Conservation (phyloP, 164 flowering plant species). For the Taxillus chinensis region DNA sequence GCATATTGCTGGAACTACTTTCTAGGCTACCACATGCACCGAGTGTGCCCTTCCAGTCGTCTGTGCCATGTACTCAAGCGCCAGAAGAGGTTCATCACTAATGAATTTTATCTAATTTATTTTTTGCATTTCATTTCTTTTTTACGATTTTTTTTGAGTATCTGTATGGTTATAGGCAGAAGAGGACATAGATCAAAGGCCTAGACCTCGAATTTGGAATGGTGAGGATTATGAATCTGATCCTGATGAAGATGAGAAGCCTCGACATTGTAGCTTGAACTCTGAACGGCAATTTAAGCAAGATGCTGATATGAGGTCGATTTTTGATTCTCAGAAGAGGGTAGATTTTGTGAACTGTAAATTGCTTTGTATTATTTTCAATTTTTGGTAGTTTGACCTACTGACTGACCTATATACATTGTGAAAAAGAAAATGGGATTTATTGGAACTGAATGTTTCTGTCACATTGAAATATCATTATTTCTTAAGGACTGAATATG, state of each 20-base stretch:
- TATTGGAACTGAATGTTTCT: too few species aligned
- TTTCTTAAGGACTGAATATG: too few species aligned
- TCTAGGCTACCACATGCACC: conserved; percentile 69
- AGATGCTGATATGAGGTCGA: conserved; percentile 19
- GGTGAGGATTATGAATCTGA: conserved; percentile 62
- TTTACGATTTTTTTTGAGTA: neutral
- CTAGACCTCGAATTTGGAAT: conserved; percentile 67
- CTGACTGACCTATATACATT: too few species aligned
- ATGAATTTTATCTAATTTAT: neutral
- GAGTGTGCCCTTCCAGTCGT: conserved; percentile 69
- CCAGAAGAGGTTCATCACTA: conserved; percentile 56
- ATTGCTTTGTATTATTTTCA: too few species aligned
- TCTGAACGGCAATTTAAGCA: conserved; percentile 5
- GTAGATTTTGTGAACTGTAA: too few species aligned
- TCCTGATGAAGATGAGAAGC: conserved; percentile 41
- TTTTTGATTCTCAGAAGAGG: neutral
- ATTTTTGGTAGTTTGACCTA: too few species aligned
- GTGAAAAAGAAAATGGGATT: too few species aligned
- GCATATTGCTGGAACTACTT: conserved; percentile 61
- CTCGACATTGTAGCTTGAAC: conserved; percentile 11
- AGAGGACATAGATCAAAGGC: conserved; percentile 56
- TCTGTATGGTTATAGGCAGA: conserved; percentile 40
- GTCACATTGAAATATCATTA: too few species aligned
- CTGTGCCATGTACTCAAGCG: conserved; percentile 44
- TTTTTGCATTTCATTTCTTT: neutral